Evolutionary conservation across 108 stramenopile species (phyloP).

Genomic region (Stephanodiscus minutulus): DNA sequence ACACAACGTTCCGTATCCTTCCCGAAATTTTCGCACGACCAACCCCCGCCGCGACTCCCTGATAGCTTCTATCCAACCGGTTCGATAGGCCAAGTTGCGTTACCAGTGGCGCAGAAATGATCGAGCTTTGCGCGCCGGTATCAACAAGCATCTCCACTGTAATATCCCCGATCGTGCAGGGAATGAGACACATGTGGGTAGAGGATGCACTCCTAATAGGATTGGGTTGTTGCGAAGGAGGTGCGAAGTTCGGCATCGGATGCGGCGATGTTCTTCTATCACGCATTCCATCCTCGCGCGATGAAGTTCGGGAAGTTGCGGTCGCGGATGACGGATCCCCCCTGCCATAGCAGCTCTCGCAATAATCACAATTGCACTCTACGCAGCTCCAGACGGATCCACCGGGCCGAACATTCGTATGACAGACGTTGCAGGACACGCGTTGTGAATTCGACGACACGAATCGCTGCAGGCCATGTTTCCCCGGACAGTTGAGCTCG

Average conservation of each 20-base stretch:
- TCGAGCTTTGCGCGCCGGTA: slow-evolving; percentile 67
- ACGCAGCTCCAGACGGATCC: slow-evolving; percentile 39
- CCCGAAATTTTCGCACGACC: slow-evolving; percentile 66
- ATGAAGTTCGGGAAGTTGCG: background rate
- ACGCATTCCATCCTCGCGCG: background rate
- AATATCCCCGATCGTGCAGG: slow-evolving; percentile 54
- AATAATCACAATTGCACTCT: slow-evolving; percentile 40
- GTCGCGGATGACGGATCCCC: slow-evolving; percentile 12
- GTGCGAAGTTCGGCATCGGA: slow-evolving; percentile 14
- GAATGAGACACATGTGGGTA: slow-evolving; percentile 62
- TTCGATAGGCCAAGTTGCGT: slow-evolving; percentile 51
- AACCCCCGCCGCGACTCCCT: slow-evolving; percentile 68
- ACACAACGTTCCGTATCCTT: slow-evolving; percentile 51
- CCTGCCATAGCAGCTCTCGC: slow-evolving; percentile 21
- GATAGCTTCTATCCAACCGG: slow-evolving; percentile 50
- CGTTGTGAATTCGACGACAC: slow-evolving; percentile 30
- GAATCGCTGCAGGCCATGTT: slow-evolving; percentile 36
- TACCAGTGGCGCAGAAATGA: slow-evolving; percentile 64
- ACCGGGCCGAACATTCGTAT: slow-evolving; percentile 12
- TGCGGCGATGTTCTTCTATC: background rate
- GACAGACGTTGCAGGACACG: slow-evolving; percentile 43
- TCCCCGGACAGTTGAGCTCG: slow-evolving; percentile 28
- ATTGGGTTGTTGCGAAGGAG: slow-evolving; percentile 18
- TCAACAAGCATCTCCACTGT: slow-evolving; percentile 76
- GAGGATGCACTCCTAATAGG: slow-evolving; percentile 14